Base-by-base conservation (phyloP, 805 yeast species). In the Candida sithepensis region DNA sequence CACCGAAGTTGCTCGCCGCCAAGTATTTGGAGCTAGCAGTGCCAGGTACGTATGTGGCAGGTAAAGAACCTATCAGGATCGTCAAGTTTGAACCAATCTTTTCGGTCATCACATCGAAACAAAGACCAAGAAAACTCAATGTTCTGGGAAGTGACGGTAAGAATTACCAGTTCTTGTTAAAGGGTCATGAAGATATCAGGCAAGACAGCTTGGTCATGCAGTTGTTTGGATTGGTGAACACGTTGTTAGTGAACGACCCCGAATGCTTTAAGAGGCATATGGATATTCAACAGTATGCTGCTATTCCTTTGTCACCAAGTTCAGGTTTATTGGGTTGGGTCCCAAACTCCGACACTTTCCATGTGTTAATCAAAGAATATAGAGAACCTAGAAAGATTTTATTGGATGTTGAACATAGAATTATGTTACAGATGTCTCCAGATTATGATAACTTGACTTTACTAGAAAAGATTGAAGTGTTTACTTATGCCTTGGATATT, bases 131-230 rank as follows among this genome's bases (percentile, higher is more conserved):
- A 61, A 82, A 87, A 57, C 66, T 89, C 50, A 78, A 83, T 14
- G 79, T 89, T 42, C 74, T 76, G 51, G 99, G 98, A 10, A 85
- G 88, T 58, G 97, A 94, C 66, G 99, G 99, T 50, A 88, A 86
- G 59, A 88, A 85, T 36, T 90, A 95, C 63, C 86, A 79, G 57
- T 95, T 81, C 66, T 69, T 75, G 2, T 73, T 94, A 60, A 94
- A 94, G 68, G 99, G 98, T 1, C 98, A 94, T 62, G 99, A 94
- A 69, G 99, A 94, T 73, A 88, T 94, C 45, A 80, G 99, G 61
- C 99, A 94, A 65, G 99, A 94, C 69, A 88, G 89, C 60, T 75
- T 95, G 65, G 99, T 92, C 23, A 94, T 94, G 99, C 99, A 94
- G 68, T 72, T 94, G 57, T 92, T 94, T 67, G 98, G 98, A 0